phyloP scores from a whole-genome alignment of 2,329 filamentous ascomycete species.

The Ophiosphaerella korrae region DNA sequence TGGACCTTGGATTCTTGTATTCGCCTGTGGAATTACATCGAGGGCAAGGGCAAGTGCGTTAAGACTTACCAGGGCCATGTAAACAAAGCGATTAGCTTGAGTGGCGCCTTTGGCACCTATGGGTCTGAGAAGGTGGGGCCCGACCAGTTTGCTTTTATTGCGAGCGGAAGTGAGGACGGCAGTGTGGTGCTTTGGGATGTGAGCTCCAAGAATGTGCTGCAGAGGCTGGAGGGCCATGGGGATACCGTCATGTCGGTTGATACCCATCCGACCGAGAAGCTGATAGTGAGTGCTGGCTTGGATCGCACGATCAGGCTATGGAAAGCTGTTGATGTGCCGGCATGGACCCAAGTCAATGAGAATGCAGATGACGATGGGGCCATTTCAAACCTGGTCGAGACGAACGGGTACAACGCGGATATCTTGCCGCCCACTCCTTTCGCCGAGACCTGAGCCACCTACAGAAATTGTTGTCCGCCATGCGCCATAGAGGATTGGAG shows the following conservation, averaged over 20 bases:
- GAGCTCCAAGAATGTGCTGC: constrained; percentile 79
- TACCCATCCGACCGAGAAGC: constrained; percentile 58
- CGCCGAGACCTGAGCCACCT: constrained; percentile 1
- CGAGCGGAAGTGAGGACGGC: constrained; percentile 86
- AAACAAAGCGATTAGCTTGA: constrained; percentile 84
- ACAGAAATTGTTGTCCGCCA: too few relatives aligned
- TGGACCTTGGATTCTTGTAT: constrained; percentile 90
- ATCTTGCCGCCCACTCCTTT: constrained; percentile 28
- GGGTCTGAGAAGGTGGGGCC: constrained; percentile 32
- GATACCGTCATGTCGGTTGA: constrained; percentile 66
- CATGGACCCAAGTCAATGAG: background rate
- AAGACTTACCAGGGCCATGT: constrained; percentile 96
- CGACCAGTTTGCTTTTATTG: constrained; percentile 65
- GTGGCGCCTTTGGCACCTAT: constrained; percentile 79
- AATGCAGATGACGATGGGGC: background rate
- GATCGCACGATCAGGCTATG: constrained; percentile 68
- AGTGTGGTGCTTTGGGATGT: constrained; percentile 90
- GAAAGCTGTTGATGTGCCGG: constrained; percentile 28
- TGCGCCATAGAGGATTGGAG: too few relatives aligned
- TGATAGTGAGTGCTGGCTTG: constrained; percentile 66
- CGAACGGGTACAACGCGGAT: constrained; percentile 26
- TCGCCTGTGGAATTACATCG: constrained; percentile 92
- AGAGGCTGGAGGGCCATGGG: constrained; percentile 63
- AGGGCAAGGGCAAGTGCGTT: constrained; percentile 84
- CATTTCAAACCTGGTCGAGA: background rate